Conservation (phyloP, 2,329 filamentous ascomycete genomes). For the Diaporthe sp. region DNA sequence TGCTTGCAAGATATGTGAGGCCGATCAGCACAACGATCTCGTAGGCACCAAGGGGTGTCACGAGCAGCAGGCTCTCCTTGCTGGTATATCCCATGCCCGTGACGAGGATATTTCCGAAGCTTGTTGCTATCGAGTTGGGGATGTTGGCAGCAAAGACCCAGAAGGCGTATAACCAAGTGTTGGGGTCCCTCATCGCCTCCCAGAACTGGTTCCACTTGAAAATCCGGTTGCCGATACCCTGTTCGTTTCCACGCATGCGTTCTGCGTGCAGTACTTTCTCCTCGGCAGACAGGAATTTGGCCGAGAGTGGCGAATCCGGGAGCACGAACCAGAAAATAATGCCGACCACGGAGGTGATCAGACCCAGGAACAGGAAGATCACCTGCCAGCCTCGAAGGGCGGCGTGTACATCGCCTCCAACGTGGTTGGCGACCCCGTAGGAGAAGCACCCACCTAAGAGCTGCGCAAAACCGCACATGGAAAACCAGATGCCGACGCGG, state of each 20-base stretch:
- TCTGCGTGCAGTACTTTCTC: slow-evolving; percentile 46
- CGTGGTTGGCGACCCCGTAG: slow-evolving; percentile 43
- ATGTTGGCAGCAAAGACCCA: slow-evolving; percentile 50
- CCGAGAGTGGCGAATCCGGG: slow-evolving; percentile 47
- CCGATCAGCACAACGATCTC: slow-evolving; percentile 49
- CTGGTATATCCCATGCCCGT: slow-evolving; percentile 49
- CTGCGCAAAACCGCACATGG: slow-evolving; percentile 27
- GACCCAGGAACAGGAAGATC: slow-evolving; percentile 49
- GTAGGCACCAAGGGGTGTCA: slow-evolving; percentile 50
- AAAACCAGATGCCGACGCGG: slow-evolving; percentile 41
- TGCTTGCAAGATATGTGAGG: slow-evolving; percentile 49
- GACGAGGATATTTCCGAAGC: slow-evolving; percentile 50
- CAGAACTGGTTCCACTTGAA: slow-evolving; percentile 48
- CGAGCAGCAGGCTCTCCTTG: slow-evolving; percentile 47
- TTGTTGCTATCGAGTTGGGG: slow-evolving; percentile 49
- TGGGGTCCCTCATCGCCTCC: slow-evolving; percentile 47
- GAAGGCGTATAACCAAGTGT: slow-evolving; percentile 49
- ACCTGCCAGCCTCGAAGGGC: slow-evolving; percentile 46
- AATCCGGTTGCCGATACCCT: slow-evolving; percentile 46
- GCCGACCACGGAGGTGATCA: slow-evolving; percentile 40
- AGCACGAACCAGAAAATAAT: slow-evolving; percentile 50
- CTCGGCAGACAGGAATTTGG: slow-evolving; percentile 44
- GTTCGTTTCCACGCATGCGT: slow-evolving; percentile 48
- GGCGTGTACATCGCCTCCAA: slow-evolving; percentile 39
- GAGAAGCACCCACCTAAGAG: slow-evolving; percentile 49